These are phyloP conservation scores for Epichloe coenophiala DNA, from an alignment of 2,329 filamentous ascomycete species.

Conservation along the genomic window DNA sequence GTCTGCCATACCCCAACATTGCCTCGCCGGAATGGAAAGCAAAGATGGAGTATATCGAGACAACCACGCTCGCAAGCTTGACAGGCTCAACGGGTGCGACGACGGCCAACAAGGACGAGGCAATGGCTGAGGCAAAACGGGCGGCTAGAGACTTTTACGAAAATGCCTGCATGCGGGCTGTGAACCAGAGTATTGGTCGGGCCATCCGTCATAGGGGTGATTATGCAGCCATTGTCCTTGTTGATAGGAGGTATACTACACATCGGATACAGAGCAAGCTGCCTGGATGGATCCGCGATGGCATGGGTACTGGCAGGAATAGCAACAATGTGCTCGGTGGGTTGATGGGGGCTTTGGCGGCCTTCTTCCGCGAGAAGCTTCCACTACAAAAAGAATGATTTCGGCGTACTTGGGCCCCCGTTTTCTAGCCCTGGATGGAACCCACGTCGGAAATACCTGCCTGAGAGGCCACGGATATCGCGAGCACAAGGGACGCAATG, in stretches of 20 bases:
- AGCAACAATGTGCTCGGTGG: constrained; percentile 28
- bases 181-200: constrained; percentile 91
- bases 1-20: constrained; percentile 84
- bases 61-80: constrained; percentile 32
- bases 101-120: constrained; percentile 14
- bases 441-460: not conserved
- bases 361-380: constrained; percentile 44
- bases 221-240: constrained; percentile 78
- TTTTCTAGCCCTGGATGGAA: not conserved
- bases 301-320: constrained; percentile 40
- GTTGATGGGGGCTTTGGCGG: constrained; percentile 43
- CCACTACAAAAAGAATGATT: not conserved
- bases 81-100: constrained; percentile 4
- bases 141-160: constrained; percentile 73
- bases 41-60: constrained; percentile 75
- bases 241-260: constrained; percentile 68
- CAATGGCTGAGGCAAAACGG: constrained; percentile 29
- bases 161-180: constrained; percentile 89
- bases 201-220: constrained; percentile 81
- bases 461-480: too few species aligned
- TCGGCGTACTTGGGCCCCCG: not conserved
- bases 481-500: too few species aligned
- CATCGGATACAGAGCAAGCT: constrained; percentile 64
- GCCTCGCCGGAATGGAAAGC: constrained; percentile 86
- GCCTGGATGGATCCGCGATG: constrained; percentile 75